Evolutionary conservation across 352 stramenopile genomes (phyloP).

Genomic region (Saprolegnia diclina): DNA sequence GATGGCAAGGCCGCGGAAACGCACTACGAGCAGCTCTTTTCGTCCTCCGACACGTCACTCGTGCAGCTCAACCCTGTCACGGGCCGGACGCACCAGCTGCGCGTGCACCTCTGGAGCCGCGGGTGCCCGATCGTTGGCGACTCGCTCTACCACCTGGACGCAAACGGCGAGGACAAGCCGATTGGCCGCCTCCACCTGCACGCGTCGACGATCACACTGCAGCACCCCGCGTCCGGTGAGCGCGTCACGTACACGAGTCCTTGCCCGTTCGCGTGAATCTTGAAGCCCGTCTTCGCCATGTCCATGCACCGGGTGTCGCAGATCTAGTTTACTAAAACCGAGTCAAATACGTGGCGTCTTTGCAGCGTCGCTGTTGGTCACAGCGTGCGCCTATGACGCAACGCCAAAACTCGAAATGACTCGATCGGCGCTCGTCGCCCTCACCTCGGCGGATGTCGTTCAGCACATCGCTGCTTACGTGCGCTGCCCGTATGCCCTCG

Average conservation of each 20-base stretch:
- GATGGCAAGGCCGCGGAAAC: conserved; percentile 32
- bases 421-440: too few species aligned
- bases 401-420: too few species aligned
- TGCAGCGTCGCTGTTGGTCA: too few species aligned
- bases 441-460: too few species aligned
- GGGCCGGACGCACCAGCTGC: conserved; percentile 91
- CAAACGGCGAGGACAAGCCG: conserved; percentile 29
- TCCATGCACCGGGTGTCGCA: too few species aligned
- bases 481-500: too few species aligned
- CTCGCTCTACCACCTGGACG: conserved; percentile 53
- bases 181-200: conserved; percentile 49
- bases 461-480: too few species aligned
- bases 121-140: conserved; percentile 92
- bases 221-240: conserved; percentile 40
- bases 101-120: conserved; percentile 89
- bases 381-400: too few species aligned
- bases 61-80: conserved; percentile 69
- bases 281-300: too few species aligned
- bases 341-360: too few species aligned
- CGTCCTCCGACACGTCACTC: conserved; percentile 25
- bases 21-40: neutral
- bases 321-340: too few species aligned
- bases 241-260: conserved; percentile 36
- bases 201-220: conserved; percentile 37
- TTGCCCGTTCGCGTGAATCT: conserved; percentile 29